Conservation (phyloP, 306 rosid genomes). For the Prinsepia uniflora region DNA sequence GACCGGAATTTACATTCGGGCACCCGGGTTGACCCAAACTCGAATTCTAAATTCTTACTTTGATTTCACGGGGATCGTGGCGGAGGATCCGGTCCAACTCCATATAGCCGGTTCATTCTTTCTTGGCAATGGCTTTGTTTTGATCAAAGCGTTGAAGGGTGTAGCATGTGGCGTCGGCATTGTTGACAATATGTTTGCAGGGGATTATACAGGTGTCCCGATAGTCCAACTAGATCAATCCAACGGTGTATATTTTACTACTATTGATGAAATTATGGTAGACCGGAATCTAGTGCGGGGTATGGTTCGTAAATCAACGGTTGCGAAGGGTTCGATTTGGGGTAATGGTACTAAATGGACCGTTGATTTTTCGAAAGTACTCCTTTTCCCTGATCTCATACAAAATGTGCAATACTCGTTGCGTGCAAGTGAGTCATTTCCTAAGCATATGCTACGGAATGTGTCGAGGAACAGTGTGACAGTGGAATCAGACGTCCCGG, state of each 20-base stretch:
- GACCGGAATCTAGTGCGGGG: conserved; percentile 38
- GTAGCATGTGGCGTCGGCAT: conserved; percentile 25
- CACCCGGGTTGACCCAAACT: conserved; percentile 41
- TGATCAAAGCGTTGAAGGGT: conserved; percentile 34
- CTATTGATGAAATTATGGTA: conserved; percentile 34
- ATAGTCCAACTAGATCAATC: conserved; percentile 36
- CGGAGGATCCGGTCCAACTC: conserved; percentile 42
- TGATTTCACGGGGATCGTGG: conserved; percentile 40
- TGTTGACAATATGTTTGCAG: conserved; percentile 41
- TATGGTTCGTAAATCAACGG: conserved; percentile 36
- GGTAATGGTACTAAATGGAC: conserved; percentile 35
- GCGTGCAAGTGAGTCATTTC: conserved; percentile 27
- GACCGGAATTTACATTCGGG: conserved; percentile 28
- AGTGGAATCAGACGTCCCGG: conserved; percentile 22
- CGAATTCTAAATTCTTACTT: conserved; percentile 34
- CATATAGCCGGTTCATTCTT: conserved; percentile 36
- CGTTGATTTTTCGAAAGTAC: conserved; percentile 28
- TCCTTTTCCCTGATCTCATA: conserved; percentile 34
- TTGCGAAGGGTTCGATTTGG: conserved; percentile 30
- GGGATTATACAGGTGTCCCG: conserved; percentile 33
- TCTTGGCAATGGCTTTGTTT: conserved; percentile 37
- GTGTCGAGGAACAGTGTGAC: conserved; percentile 22
- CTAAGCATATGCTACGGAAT: conserved; percentile 28
- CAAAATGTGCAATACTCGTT: conserved; percentile 35
- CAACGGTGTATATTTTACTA: conserved; percentile 16